These are phyloP conservation scores for Pseudoturritis turrita DNA, from an alignment of 345 rosid genomes.

Conservation along the genomic window DNA sequence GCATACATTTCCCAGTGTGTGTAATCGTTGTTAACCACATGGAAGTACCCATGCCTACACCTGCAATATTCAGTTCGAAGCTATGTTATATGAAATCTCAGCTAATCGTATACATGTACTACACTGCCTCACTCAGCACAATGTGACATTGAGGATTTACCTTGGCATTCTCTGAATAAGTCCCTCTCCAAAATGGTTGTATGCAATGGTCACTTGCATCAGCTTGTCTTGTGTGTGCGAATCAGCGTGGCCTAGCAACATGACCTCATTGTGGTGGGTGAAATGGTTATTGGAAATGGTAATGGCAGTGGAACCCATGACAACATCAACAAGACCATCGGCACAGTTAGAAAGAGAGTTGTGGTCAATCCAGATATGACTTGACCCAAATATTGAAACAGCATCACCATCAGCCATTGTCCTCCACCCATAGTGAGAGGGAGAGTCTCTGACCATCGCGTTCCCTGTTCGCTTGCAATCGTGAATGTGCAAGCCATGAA, in stretches of 20 bases:
- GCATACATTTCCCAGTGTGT: slow-evolving; percentile 84
- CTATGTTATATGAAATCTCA: not conserved
- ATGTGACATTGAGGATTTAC: slow-evolving; percentile 22
- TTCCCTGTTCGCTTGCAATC: slow-evolving; percentile 77
- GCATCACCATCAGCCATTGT: slow-evolving; percentile 79
- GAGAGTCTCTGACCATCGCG: slow-evolving; percentile 63
- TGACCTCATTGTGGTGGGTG: slow-evolving; percentile 32
- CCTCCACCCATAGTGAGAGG: slow-evolving; percentile 65
- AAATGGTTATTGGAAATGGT: slow-evolving; percentile 80
- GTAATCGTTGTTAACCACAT: slow-evolving; percentile 77
- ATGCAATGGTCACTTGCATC: slow-evolving; percentile 87
- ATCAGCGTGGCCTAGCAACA: slow-evolving; percentile 76
- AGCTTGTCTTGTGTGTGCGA: slow-evolving; percentile 64
- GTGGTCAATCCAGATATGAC: slow-evolving; percentile 86
- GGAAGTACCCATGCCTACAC: slow-evolving; percentile 86
- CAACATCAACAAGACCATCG: slow-evolving; percentile 89
- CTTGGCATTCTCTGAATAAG: slow-evolving; percentile 93
- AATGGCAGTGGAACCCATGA: slow-evolving; percentile 36
- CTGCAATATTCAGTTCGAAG: slow-evolving; percentile 27
- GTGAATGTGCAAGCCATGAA: slow-evolving; percentile 80
- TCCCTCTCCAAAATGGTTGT: slow-evolving; percentile 41
- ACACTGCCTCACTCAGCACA: not conserved
- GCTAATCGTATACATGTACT: not conserved
- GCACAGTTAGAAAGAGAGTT: slow-evolving; percentile 74
- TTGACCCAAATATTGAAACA: slow-evolving; percentile 72